Evolutionary conservation across 257 asterid genomes (phyloP).

Genomic region (Verbena officinalis): DNA sequence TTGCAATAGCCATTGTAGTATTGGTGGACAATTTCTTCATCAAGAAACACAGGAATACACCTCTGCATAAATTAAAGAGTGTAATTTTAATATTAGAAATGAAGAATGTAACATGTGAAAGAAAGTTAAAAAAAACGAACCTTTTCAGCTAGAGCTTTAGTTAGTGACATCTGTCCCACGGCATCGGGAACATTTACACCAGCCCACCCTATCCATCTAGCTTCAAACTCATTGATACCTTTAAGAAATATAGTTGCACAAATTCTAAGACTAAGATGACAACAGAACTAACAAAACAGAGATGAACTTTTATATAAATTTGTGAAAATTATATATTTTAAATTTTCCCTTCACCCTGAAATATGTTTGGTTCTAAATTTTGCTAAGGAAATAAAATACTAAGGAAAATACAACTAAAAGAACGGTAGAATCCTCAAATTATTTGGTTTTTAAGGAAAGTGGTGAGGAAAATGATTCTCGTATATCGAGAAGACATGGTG

Average conservation of each 20-base stretch:
- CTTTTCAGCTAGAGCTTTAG: constrained; percentile 86
- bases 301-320: too few species aligned
- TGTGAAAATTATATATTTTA: too few species aligned
- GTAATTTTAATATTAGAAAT: constrained; percentile 9
- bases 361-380: too few species aligned
- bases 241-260: constrained; percentile 28
- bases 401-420: too few species aligned
- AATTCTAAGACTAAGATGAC: constrained; percentile 5
- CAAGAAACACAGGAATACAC: constrained; percentile 89
- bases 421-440: too few species aligned
- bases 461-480: too few species aligned
- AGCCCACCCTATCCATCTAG: constrained; percentile 98
- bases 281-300: constrained; percentile 3
- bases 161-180: constrained; percentile 79
- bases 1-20: constrained; percentile 88
- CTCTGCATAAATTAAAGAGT: constrained; percentile 44
- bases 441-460: too few species aligned
- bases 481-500: too few species aligned
- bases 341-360: too few species aligned
- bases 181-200: constrained; percentile 94
- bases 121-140: constrained; percentile 34
- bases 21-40: constrained; percentile 81
- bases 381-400: too few species aligned
- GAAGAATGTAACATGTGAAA: constrained; percentile 14
- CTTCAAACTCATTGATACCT: constrained; percentile 90